Conservation (phyloP, 208 protist genomes). For the Herpetomonas samuelpessoai region DNA sequence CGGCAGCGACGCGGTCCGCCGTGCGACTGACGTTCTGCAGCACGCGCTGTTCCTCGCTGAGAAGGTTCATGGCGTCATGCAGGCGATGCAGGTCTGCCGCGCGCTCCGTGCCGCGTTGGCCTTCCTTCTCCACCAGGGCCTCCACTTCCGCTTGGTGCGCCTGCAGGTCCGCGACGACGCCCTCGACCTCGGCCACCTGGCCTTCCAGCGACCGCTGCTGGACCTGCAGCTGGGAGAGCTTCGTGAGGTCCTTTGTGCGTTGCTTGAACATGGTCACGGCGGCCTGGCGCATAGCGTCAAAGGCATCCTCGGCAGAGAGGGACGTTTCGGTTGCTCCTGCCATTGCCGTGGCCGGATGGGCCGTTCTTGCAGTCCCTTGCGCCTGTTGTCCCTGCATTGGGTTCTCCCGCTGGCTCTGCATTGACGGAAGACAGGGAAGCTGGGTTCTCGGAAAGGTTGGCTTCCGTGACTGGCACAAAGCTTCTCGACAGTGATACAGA, state of each 20-base stretch:
- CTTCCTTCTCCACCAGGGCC: slow-evolving; percentile 54
- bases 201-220: slow-evolving; percentile 20
- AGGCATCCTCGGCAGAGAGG: slow-evolving; percentile 32
- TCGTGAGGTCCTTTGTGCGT: slow-evolving; percentile 80
- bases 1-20: slow-evolving; percentile 25
- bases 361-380: not conserved
- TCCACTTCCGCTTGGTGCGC: slow-evolving; percentile 49
- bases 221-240: slow-evolving; percentile 31
- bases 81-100: slow-evolving; percentile 42
- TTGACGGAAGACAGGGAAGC: too few relatives aligned
- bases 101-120: slow-evolving; percentile 38
- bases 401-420: too few relatives aligned
- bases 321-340: not conserved
- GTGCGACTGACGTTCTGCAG: slow-evolving; percentile 31
- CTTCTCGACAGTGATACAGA: too few relatives aligned
- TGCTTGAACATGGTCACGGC: slow-evolving; percentile 80
- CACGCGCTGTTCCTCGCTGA: slow-evolving; percentile 46
- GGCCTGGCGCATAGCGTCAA: slow-evolving; percentile 63
- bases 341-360: not conserved
- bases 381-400: not conserved
- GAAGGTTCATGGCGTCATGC: slow-evolving; percentile 41
- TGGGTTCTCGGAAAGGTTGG: too few relatives aligned
- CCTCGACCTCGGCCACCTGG: slow-evolving; percentile 28
- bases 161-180: slow-evolving; percentile 28
- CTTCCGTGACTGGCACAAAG: too few relatives aligned